Base-by-base conservation (phyloP, 768 basidiomycete genomes). In the Imleria badia region DNA sequence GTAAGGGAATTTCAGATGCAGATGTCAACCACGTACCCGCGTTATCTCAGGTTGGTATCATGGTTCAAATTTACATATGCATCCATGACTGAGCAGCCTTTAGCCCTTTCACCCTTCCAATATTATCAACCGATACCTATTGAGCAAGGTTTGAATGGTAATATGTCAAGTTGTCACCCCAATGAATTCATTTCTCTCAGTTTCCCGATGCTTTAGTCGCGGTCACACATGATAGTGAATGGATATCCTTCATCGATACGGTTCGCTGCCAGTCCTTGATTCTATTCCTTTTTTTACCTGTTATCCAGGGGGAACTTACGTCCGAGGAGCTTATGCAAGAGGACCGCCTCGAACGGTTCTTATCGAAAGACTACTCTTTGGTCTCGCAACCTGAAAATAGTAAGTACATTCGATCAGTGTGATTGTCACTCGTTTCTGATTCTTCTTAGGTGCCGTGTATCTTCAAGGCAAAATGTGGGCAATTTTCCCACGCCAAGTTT, bases 101-200 rank as follows among this genome's bases (percentile, higher is more conserved):
- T 6, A 59, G 58, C 54, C 54, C 3, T 40, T 48, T 22, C 56
- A 60, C 34, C 52, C 59, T 19, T 52, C 46, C 5, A 51, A 59
- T 23, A 3, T 45, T 2, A 52, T 59, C 19, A 59, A 55, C 7
- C 36, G 15, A 12, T 56, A 38, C 17, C 14, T 52, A 40, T 33
- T 59, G 41, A 39, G n/a, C n/a, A n/a, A n/a, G n/a, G n/a, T n/a
- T n/a, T n/a, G n/a, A n/a, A n/a, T n/a, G n/a, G n/a, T n/a, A n/a
- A n/a, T n/a, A n/a, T n/a, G n/a, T n/a, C n/a, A n/a, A n/a, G n/a
- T n/a, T n/a, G n/a, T n/a, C n/a, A n/a, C n/a, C n/a, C n/a, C n/a
- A n/a, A n/a, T n/a, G n/a, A n/a, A n/a, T n/a, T n/a, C n/a, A n/a
- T n/a, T n/a, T n/a, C n/a, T n/a, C n/a, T n/a, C n/a, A n/a, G n/a